Evolutionary conservation across 805 yeast genomes (phyloP), one percentile per base, ranked within the genome.

Genomic region (Wickerhamiella kurtzmanii): DNA sequence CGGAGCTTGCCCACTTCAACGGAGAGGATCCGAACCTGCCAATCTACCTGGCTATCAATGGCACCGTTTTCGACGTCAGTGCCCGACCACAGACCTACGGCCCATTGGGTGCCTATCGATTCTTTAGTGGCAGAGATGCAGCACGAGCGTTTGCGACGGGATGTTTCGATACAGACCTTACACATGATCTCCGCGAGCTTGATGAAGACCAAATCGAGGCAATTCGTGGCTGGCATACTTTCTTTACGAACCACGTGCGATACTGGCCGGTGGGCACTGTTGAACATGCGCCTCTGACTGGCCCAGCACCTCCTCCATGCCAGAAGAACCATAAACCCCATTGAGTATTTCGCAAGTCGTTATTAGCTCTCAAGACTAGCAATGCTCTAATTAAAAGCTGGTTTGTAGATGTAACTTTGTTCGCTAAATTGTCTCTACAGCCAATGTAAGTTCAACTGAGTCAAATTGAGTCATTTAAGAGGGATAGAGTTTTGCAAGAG

Each of bases 91-190:
- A 58, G 4, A 63, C 77, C 2, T 82, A 82, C 58, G 82, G 82
- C 0, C 78, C 79, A 0, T 62, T 67, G 0, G 82, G 82, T 0
- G 56, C 75, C 0, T 82, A 82, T 58, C 55, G 66, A 8, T 63
- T 69, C 38, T 72, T 82, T 55, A 71, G 79, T 28, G 92, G 89
- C 1, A 64, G 64, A 39, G 92, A 82, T 60, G 74, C 77, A 37
- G 79, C 86, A 2, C 64, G 88, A 22, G 82, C 81, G 17, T 79
- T 73, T 55, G 78, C 74, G 2, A 81, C 85, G 1, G 88, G 88
- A 2, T 81, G 87, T 55, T 76, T 82, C 49, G 59, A 63, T 37
- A 75, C 73, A 32, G 81, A 81, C 55, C 69, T 70, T 50, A 80
- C 88, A 0, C 71, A 75, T 59, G 89, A 82, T 58, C 61, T 82